Percentiles rank a stretch among this genome's conserved stretches.
Evolutionary conservation across 2,329 filamentous ascomycete species (phyloP).

Genomic region (Helotiales sp.): DNA sequence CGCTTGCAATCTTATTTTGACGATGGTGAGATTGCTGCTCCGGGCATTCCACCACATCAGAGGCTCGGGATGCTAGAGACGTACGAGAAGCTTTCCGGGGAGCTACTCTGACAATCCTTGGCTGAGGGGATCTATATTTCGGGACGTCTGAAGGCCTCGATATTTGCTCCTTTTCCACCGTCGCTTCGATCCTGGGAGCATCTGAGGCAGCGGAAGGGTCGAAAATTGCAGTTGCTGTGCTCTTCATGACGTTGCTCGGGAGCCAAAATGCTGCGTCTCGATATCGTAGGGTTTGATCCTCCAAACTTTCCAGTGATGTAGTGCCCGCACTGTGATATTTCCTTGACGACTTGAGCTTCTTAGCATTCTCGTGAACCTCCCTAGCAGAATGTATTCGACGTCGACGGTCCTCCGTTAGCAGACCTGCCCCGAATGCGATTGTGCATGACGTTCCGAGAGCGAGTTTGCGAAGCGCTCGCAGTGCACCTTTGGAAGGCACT

Average conservation of each 20-base stretch:
- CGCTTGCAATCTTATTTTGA: conserved; percentile 31
- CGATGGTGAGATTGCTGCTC: conserved; percentile 17
- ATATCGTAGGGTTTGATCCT: conserved; percentile 31
- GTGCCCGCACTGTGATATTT: conserved; percentile 46
- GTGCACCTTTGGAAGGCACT: conserved; percentile 59
- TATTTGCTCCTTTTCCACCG: background rate
- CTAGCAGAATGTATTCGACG: conserved; percentile 57
- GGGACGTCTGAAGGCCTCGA: background rate
- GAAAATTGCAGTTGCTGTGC: background rate
- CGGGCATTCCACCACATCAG: background rate
- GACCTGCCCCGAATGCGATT: conserved; percentile 48
- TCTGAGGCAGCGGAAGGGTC: background rate
- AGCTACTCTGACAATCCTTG: background rate
- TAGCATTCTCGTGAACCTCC: conserved; percentile 57
- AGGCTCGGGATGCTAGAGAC: background rate
- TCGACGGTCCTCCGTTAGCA: conserved; percentile 61
- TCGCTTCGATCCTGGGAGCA: background rate
- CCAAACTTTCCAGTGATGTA: conserved; percentile 31
- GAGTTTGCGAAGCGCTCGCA: conserved; percentile 60
- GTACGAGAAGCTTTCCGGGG: background rate
- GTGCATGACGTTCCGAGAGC: conserved; percentile 63
- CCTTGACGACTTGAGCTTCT: conserved; percentile 53
- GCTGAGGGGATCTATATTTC: background rate
- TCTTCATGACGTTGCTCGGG: conserved; percentile 26
- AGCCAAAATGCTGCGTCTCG: conserved; percentile 33